Conservation (phyloP, 1,284 basidiomycete species). For the Kalmanozyma brasiliensis region DNA sequence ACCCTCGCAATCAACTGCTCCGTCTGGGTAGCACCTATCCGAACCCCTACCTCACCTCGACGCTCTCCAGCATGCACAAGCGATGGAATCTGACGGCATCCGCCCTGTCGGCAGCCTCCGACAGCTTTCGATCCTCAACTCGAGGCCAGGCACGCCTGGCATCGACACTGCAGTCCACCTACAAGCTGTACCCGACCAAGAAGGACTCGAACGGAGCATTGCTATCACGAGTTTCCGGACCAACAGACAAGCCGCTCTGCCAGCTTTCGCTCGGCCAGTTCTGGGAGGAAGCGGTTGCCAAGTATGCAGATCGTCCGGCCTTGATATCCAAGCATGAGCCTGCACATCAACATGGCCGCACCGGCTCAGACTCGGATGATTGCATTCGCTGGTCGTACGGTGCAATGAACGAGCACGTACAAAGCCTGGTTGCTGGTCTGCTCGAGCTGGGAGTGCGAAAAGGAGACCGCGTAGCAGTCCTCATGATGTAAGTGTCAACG, state of each 20-base stretch:
- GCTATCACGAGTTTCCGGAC: conserved; percentile 70
- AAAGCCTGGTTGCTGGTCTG: conserved; percentile 78
- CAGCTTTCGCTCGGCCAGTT: conserved; percentile 75
- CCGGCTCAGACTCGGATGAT: conserved; percentile 19
- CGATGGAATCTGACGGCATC: conserved; percentile 2
- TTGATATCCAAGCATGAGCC: conserved; percentile 76
- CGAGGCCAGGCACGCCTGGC: conserved; percentile 8
- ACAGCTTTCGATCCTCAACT: not conserved
- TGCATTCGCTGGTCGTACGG: conserved; percentile 80
- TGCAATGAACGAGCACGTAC: conserved; percentile 77
- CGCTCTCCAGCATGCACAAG: too few relatives aligned
- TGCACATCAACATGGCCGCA: conserved; percentile 73
- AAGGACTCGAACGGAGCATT: conserved; percentile 15
- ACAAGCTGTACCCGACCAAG: conserved; percentile 31
- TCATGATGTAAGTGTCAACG: conserved; percentile 73
- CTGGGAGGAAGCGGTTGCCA: conserved; percentile 74
- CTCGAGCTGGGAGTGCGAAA: conserved; percentile 75
- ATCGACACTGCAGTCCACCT: conserved; percentile 12
- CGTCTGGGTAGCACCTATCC: too few relatives aligned
- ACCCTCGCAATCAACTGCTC: too few relatives aligned
- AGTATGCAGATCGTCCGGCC: conserved; percentile 73
- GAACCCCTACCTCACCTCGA: too few relatives aligned
- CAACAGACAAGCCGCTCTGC: conserved; percentile 74
- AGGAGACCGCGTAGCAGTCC: conserved; percentile 81
- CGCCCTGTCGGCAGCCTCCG: not conserved